These are phyloP conservation scores for Lathyrus tuberosus DNA, from an alignment of 306 rosid genomes.

Conservation along the genomic window DNA sequence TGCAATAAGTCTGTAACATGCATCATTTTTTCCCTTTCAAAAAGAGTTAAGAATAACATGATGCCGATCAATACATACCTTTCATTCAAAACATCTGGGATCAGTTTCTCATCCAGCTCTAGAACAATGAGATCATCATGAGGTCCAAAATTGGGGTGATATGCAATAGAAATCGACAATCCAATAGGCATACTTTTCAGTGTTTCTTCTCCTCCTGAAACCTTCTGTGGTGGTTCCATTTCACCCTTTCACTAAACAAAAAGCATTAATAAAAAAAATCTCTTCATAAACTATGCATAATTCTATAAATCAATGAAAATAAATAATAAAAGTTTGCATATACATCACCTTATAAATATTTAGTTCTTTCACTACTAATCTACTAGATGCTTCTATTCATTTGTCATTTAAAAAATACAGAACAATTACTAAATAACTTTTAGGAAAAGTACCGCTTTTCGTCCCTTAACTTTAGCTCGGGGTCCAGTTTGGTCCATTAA, in stretches of 20 bases:
- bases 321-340: conserved; percentile 14
- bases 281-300: not conserved
- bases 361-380: not conserved
- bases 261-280: not conserved
- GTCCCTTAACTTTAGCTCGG: no score
- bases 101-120: conserved; percentile 62
- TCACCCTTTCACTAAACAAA: conserved; percentile 24
- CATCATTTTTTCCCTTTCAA: not conserved
- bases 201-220: conserved; percentile 57
- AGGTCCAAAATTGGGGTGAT: conserved; percentile 70
- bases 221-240: conserved; percentile 53
- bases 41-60: not conserved
- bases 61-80: conserved; percentile 43
- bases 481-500: no score
- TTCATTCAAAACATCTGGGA: conserved; percentile 59
- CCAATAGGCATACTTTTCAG: conserved; percentile 56
- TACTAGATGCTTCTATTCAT: conserved; percentile 7
- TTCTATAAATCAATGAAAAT: not conserved
- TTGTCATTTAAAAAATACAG: not conserved
- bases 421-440: not conserved
- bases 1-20: not conserved
- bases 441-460: no score
- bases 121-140: conserved; percentile 62
- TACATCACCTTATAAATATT: not conserved
- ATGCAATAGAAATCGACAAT: conserved; percentile 61